phyloP scores from a whole-genome alignment of 2,329 filamentous ascomycete species.

The Grosmannia clavigera region DNA sequence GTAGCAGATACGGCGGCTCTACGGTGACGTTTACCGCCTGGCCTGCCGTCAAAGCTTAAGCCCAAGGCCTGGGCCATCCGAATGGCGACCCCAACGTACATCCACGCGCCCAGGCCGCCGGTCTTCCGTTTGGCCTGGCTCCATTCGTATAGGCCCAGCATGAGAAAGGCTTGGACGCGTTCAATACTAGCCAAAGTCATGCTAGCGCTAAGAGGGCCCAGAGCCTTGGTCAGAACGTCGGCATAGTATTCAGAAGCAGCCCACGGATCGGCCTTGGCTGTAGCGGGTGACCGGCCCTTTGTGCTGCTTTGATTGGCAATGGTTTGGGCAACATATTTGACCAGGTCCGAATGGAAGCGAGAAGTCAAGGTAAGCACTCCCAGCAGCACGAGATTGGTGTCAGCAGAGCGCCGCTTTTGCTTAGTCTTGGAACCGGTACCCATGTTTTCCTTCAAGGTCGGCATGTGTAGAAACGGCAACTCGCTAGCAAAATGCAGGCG shows the following conservation, averaged over 20 bases:
- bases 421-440: constrained; percentile 25
- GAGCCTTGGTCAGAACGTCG: constrained; percentile 39
- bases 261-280: constrained; percentile 33
- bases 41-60: constrained; percentile 42
- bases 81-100: constrained; percentile 52
- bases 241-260: constrained; percentile 54
- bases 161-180: constrained; percentile 53
- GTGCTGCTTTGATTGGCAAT: constrained; percentile 18
- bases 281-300: constrained; percentile 21
- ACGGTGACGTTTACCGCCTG: constrained; percentile 6
- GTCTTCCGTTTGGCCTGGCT: constrained; percentile 39
- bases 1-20: neutral
- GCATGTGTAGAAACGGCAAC: constrained; percentile 57
- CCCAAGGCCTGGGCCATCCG: constrained; percentile 50
- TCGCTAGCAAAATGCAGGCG: constrained; percentile 61
- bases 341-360: constrained; percentile 51
- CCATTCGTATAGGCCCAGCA: constrained; percentile 64
- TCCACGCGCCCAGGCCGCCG: constrained; percentile 49
- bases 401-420: constrained; percentile 15
- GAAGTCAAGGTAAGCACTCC: constrained; percentile 58
- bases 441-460: constrained; percentile 45
- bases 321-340: constrained; percentile 36
- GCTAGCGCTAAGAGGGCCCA: constrained; percentile 32
- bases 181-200: constrained; percentile 45
- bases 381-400: constrained; percentile 45